Evolutionary conservation across 2,329 filamentous ascomycete species (phyloP).

Genomic region (Microdochium bolleyi): DNA sequence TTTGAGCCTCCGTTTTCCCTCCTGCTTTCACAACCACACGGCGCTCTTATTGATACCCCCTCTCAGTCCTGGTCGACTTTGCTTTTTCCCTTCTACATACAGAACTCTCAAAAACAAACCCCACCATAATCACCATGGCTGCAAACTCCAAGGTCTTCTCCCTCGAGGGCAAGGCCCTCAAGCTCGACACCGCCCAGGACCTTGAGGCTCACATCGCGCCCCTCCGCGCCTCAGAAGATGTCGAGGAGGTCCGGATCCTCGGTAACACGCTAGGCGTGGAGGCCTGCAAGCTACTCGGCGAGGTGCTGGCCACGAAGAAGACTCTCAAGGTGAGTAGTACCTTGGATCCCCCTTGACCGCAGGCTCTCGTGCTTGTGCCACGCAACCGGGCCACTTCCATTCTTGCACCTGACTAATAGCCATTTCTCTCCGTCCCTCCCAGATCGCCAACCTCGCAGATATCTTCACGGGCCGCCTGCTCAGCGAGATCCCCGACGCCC

Average conservation of each 20-base stretch:
- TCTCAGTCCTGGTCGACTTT: not conserved
- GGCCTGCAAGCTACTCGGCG: constrained; percentile 77
- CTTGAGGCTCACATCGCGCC: constrained; percentile 75
- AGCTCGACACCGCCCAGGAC: constrained; percentile 83
- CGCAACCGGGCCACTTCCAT: too few relatives aligned
- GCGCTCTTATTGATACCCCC: not conserved
- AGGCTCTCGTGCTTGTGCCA: not conserved
- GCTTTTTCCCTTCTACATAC: not conserved
- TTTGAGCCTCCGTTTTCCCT: not conserved
- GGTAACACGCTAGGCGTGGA: constrained; percentile 91
- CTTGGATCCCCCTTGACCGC: not conserved
- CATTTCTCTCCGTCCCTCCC: not conserved
- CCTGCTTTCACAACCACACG: not conserved
- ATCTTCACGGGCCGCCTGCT: constrained; percentile 95
- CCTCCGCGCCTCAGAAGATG: constrained; percentile 61
- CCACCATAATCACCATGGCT: constrained; percentile 33
- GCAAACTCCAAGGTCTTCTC: constrained; percentile 64
- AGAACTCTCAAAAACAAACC: constrained; percentile 15
- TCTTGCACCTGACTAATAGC: not conserved
- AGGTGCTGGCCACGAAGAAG: constrained; percentile 78
- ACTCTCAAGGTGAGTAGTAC: constrained; percentile 63
- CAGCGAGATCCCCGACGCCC: constrained; percentile 85
- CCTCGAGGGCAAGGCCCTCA: constrained; percentile 84
- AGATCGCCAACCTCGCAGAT: constrained; percentile 85
- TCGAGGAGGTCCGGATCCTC: constrained; percentile 78